These are phyloP conservation scores for Tremella fuciformis DNA, from an alignment of 768 basidiomycete species.

Conservation along the genomic window DNA sequence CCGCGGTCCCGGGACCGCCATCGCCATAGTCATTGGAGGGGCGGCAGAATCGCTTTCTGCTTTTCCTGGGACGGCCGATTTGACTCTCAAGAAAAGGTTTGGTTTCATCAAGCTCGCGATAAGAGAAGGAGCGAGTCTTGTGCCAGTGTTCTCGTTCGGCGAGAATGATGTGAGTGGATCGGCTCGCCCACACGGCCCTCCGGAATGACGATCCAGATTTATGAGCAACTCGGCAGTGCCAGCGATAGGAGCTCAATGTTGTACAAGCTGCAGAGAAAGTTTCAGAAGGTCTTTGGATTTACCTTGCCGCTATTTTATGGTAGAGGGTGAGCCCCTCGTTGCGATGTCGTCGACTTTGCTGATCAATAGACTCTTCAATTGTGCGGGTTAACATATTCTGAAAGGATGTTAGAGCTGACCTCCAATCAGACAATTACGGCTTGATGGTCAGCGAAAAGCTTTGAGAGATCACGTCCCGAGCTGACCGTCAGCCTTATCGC, in stretches of 20 bases:
- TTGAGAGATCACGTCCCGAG: neutral
- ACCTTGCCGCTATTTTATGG: slow-evolving; percentile 98
- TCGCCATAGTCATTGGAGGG: slow-evolving; percentile 94
- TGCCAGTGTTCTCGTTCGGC: slow-evolving; percentile 97
- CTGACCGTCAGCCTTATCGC: slow-evolving; percentile 71
- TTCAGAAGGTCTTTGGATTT: slow-evolving; percentile 90
- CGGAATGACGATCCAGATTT: slow-evolving; percentile 63
- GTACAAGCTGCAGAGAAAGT: slow-evolving; percentile 80
- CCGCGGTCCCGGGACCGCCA: slow-evolving; percentile 59
- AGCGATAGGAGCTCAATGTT: slow-evolving; percentile 88
- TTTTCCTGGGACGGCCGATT: slow-evolving; percentile 88
- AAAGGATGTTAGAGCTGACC: slow-evolving; percentile 10
- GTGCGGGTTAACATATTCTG: neutral
- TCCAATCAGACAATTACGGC: slow-evolving; percentile 75
- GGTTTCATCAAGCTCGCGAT: slow-evolving; percentile 80
- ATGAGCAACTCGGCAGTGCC: slow-evolving; percentile 73
- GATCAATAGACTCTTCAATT: neutral
- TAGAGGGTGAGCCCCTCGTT: slow-evolving; percentile 60
- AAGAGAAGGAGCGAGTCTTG: slow-evolving; percentile 68
- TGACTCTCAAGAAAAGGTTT: slow-evolving; percentile 61
- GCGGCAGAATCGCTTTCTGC: slow-evolving; percentile 92
- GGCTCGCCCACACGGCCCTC: too few species aligned
- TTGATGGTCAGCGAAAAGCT: slow-evolving; percentile 61
- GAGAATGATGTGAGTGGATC: slow-evolving; percentile 83
- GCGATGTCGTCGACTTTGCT: too few species aligned